Evolutionary conservation across 768 basidiomycete genomes (phyloP), one percentile per base, ranked within the genome.

Genomic region (Trametes gibbosa): DNA sequence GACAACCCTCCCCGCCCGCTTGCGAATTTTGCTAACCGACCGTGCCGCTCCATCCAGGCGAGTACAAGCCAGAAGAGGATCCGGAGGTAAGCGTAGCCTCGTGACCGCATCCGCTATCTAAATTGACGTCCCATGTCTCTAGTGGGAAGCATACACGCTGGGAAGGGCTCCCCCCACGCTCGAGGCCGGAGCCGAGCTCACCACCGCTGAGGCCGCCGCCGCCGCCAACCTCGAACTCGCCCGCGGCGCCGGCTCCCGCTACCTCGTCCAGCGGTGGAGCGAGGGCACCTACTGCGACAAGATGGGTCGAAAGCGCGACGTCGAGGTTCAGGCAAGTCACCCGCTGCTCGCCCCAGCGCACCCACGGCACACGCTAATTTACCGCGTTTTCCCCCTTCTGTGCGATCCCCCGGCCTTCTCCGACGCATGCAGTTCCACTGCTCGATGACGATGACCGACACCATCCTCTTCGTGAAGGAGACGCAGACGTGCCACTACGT

Each of bases 221-320:
- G 81, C 81, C 25, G 81, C 81, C 56, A 89, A 90, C 71, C 78
- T 92, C 58, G 87, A 92, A 72, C 82, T 93, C 54, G 88, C 86
- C 53, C 84, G 84, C 62, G 86, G 79, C n/a, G 79, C 91, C 37
- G 90, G 90, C 55, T 90, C 90, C 13, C 85, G 89, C 49, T 99
- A 98, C 76, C 87, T 99, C 50, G 89, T 93, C 12, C 94, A 97
- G 69, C 82, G 87, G 63, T 94, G 92, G 92, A 82, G 84, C 50
- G 91, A 92, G 66, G 97, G 97, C 19, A 96, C 92, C 5, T 73
- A 84, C 50, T 99, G 97, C 73, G 96, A 98, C 76, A 95, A 92
- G 79, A 95, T 92, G 2, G 89, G 89, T 14, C 83, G 82, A 73
- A 81, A 81, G 55, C 87, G 97, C 61, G 92, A 93, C 76, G 88